Percentiles rank a stretch among this genome's conserved stretches.
phyloP scores from a whole-genome alignment of 169 alveolate genomes.

The Plasmodium vivax region DNA sequence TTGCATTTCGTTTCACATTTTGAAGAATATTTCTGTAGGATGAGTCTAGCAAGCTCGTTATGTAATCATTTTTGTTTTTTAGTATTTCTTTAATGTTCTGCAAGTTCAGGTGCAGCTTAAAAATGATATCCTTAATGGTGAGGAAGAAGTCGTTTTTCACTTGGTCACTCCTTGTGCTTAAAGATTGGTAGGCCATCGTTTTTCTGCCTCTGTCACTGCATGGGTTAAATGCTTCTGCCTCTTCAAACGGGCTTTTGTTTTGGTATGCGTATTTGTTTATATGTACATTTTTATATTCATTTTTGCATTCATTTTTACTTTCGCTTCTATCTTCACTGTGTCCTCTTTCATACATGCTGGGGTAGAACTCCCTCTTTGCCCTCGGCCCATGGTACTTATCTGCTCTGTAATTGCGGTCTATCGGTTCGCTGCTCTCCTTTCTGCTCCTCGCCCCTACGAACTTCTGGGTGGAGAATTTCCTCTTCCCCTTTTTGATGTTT shows the following conservation, averaged over 20 bases:
- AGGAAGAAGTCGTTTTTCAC: slow-evolving; percentile 20
- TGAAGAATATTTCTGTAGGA: slow-evolving; percentile 17
- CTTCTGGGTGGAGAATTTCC: background rate
- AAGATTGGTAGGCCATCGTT: background rate
- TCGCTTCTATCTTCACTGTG: background rate
- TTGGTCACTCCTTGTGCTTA: slow-evolving; percentile 6
- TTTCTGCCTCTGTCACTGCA: background rate
- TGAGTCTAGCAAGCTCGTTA: slow-evolving; percentile 10
- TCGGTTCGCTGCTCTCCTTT: slow-evolving; percentile 9
- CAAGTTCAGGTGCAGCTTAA: slow-evolving; percentile 30
- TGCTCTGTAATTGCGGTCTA: background rate
- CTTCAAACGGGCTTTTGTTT: background rate
- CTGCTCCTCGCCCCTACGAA: background rate
- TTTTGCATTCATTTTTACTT: too few species aligned
- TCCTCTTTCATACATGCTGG: slow-evolving; percentile 14
- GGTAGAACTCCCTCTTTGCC: background rate
- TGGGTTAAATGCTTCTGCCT: background rate
- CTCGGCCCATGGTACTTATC: background rate
- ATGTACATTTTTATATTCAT: too few species aligned
- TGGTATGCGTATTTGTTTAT: too few species aligned
- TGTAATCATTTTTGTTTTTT: slow-evolving; percentile 30
- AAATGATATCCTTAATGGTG: slow-evolving; percentile 32
- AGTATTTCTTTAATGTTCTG: slow-evolving; percentile 41
- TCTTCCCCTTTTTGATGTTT: slow-evolving; percentile 7
- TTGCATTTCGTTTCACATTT: slow-evolving; percentile 14